Conservation (phyloP, 306 rosid genomes). For the Urtica urens region DNA sequence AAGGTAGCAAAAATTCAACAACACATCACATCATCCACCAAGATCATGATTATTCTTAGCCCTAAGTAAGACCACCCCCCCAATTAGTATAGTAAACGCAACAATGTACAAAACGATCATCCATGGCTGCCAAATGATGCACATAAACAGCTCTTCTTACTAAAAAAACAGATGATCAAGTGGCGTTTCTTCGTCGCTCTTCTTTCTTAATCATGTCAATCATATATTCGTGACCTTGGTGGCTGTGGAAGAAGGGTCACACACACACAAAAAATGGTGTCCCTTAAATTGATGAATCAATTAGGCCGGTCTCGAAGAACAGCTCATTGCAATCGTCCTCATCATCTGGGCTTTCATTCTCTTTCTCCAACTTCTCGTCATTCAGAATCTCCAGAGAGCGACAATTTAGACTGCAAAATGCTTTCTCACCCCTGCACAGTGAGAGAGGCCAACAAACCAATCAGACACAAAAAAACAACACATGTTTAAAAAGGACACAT, state of each 20-base stretch:
- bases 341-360: constrained; percentile 10
- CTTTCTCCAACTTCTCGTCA: constrained; percentile 55
- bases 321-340: constrained; percentile 25
- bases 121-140: constrained; percentile 82
- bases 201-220: neutral
- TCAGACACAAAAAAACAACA: neutral
- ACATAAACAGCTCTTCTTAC: constrained; percentile 59
- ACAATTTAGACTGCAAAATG: constrained; percentile 78
- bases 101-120: constrained; percentile 83
- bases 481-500: neutral
- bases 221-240: constrained; percentile 19
- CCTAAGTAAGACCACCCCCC: constrained; percentile 39
- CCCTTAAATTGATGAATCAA: constrained; percentile 36
- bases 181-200: constrained; percentile 16
- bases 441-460: constrained; percentile 10
- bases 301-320: constrained; percentile 36
- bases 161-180: constrained; percentile 70
- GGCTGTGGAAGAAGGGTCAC: constrained; percentile 7
- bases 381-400: constrained; percentile 60
- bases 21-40: constrained; percentile 30
- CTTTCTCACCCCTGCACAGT: constrained; percentile 74
- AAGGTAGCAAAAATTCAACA: constrained; percentile 36
- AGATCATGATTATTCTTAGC: constrained; percentile 34
- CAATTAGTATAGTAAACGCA: constrained; percentile 28
- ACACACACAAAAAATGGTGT: neutral